Percentiles rank a stretch among this genome's conserved stretches.
Evolutionary conservation across 2,329 filamentous ascomycete genomes (phyloP).

Genomic region (Cercospora sp.): DNA sequence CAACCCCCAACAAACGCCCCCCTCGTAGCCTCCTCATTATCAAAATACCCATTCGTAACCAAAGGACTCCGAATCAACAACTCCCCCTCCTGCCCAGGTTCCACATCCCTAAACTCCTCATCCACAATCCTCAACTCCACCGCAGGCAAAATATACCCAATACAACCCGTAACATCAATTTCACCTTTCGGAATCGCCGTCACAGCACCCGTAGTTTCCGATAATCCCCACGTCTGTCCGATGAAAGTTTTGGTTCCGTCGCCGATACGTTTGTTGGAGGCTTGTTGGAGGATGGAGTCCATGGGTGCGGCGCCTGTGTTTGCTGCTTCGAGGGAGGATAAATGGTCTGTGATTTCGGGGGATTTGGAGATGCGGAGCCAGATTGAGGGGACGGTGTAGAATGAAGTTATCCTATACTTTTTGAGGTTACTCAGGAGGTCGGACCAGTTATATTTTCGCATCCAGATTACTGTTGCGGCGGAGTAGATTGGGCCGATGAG

Average conservation of each 20-base stretch:
- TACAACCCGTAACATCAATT: constrained; percentile 38
- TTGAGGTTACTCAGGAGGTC: constrained; percentile 40
- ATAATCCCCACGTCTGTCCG: constrained; percentile 43
- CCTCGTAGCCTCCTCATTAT: constrained; percentile 67
- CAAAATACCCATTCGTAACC: constrained; percentile 67
- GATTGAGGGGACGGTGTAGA: constrained; percentile 44
- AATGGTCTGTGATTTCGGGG: constrained; percentile 38
- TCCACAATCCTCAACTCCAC: constrained; percentile 45
- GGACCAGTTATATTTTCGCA: constrained; percentile 42
- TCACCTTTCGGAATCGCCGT: constrained; percentile 41
- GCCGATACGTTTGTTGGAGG: constrained; percentile 38
- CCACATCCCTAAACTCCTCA: constrained; percentile 46
- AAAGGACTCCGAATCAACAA: constrained; percentile 31
- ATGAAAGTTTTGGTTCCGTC: constrained; percentile 35
- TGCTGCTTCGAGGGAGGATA: constrained; percentile 39
- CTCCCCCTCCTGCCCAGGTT: constrained; percentile 38
- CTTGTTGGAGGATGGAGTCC: constrained; percentile 41
- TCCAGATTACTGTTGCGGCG: constrained; percentile 41
- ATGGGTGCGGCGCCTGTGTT: constrained; percentile 44
- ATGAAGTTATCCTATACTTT: constrained; percentile 41
- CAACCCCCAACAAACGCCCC: constrained; percentile 75
- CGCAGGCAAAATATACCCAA: constrained; percentile 42
- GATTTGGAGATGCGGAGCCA: constrained; percentile 43
- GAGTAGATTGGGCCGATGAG: constrained; percentile 41
- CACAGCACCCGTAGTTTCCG: constrained; percentile 38